These are phyloP conservation scores for Notholithocarpus densiflorus DNA, from an alignment of 306 rosid genomes.

Conservation along the genomic window DNA sequence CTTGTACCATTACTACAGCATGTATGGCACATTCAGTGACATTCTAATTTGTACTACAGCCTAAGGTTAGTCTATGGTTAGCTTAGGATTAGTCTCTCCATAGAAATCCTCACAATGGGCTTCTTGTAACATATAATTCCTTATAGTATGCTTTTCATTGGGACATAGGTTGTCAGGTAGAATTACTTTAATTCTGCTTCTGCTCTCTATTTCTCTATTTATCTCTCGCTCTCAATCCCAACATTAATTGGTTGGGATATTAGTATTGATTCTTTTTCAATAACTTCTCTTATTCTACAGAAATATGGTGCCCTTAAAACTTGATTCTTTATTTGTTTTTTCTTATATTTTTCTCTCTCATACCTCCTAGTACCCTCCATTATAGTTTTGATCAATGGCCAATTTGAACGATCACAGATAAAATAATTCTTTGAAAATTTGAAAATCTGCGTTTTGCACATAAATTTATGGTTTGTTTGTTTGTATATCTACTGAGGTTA, in stretches of 20 bases:
- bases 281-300: background rate
- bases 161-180: no score
- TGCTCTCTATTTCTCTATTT: no score
- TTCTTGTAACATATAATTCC: no score
- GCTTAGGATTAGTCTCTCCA: no score
- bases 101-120: no score
- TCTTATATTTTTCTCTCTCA: background rate
- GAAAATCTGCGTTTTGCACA: background rate
- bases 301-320: background rate
- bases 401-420: background rate
- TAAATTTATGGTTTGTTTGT: background rate
- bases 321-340: background rate
- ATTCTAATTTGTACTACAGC: no score
- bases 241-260: background rate
- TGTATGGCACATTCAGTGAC: no score
- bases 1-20: no score
- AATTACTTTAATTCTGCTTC: no score
- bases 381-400: background rate
- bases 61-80: no score
- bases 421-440: background rate
- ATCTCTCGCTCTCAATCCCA: no score
- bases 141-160: no score
- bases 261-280: background rate
- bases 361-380: background rate
- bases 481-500: constrained; percentile 36